These are phyloP conservation scores for Stentor coeruleus DNA, from an alignment of 73 alveolate genomes.

Conservation along the genomic window DNA sequence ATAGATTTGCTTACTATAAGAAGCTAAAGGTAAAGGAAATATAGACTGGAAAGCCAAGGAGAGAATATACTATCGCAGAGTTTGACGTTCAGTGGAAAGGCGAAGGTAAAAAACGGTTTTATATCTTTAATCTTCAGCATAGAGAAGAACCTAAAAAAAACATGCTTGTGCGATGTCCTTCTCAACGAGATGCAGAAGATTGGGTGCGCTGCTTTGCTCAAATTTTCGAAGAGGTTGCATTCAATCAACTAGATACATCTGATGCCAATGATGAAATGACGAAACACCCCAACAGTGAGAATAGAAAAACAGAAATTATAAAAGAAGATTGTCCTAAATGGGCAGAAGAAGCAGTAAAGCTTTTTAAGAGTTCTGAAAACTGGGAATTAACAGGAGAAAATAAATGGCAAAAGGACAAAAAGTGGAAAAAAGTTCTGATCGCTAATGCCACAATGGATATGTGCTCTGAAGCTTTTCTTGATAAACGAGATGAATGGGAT, in stretches of 20 bases:
- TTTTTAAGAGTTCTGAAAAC: background rate
- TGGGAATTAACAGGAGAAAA: slow-evolving; percentile 10
- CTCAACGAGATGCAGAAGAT: slow-evolving; percentile 19
- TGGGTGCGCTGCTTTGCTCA: slow-evolving; percentile 21
- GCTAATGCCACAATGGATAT: background rate
- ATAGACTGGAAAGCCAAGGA: slow-evolving; percentile 18
- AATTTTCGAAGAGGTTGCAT: background rate
- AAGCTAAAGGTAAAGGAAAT: background rate
- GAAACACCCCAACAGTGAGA: too few relatives aligned
- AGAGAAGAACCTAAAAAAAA: background rate
- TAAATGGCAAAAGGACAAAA: background rate
- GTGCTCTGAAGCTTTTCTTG: background rate
- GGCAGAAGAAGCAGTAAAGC: background rate
- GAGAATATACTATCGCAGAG: background rate
- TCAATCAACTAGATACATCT: background rate
- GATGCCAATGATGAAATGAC: too few relatives aligned
- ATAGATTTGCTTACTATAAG: background rate
- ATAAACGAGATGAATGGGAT: slow-evolving; percentile 10
- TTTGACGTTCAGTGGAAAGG: background rate
- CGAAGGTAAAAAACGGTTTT: background rate
- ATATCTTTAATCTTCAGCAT: background rate
- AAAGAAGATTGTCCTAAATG: background rate
- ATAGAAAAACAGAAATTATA: background rate
- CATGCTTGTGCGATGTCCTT: background rate
- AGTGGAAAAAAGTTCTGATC: background rate